Base-by-base conservation (phyloP, 169 alveolate genomes). In the Plasmodium adleri region DNA sequence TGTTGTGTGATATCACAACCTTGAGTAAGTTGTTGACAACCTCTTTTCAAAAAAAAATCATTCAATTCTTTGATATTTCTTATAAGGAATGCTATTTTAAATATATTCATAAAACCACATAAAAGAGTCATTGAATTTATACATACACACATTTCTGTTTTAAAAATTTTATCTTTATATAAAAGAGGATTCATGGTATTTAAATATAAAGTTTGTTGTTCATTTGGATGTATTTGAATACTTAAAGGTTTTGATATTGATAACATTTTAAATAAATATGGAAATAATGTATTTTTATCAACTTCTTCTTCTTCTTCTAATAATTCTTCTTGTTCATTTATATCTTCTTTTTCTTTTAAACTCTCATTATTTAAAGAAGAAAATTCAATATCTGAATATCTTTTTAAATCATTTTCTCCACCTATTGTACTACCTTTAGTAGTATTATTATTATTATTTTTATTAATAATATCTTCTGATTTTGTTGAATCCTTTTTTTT, bases 191-290 rank as follows among this genome's bases (percentile, higher is more conserved):
- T 78, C 2, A 78, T 50, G 4, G 78, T 78, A 78, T 78, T 78
- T 26, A 78, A 15, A 12, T 78, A 78, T 24, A 78, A 70, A 1
- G 89, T 64, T 26, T 78, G 91, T 6, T 62, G 88, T 24, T 70
- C 88, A 74, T 94, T 94, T 3, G 96, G 96, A 83, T 94, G 96
- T 12, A 94, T 71, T 73, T 94, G 96, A 32, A 94, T 67, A 52
- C 95, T 92, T 43, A 94, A 89, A 1, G 96, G 96, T 85, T 90
- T 92, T 9, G 88, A 88, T 13, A 94, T 92, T 8, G 96, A 85
- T n/a, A 94, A 86, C 28, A 94, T 90, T 72, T 94, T 94, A 49
- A 94, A 60, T 62, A 94, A 62, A 52, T 92, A 78, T 1, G 89
- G 89, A 32, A 78, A 78, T 17, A 78, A 47, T 12, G 56, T 52